Evolutionary conservation across 805 yeast genomes (phyloP).

Genomic region (Nakazawaea sp.): DNA sequence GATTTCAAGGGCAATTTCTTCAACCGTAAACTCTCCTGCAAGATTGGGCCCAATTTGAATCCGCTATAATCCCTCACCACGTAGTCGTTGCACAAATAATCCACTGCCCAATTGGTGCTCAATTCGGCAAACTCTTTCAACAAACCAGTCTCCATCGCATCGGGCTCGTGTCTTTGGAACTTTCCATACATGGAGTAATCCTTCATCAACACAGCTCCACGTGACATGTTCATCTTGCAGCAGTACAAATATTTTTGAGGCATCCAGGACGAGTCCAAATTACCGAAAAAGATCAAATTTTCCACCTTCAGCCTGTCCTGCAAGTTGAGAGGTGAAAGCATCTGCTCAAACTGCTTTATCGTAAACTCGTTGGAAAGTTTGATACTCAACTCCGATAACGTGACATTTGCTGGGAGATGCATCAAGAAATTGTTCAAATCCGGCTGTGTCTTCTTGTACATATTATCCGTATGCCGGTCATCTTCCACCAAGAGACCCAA

Average conservation of each 20-base stretch:
- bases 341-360: background rate
- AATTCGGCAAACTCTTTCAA: background rate
- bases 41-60: too few species aligned
- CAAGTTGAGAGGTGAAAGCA: too few species aligned
- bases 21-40: too few species aligned
- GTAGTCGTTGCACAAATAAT: too few species aligned
- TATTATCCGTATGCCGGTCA: background rate
- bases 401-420: background rate
- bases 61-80: too few species aligned
- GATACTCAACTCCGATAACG: background rate
- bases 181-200: slow-evolving; percentile 8
- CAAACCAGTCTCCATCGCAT: background rate
- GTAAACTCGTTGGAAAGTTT: slow-evolving; percentile 6
- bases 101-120: too few species aligned
- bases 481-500: slow-evolving; percentile 1
- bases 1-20: too few species aligned
- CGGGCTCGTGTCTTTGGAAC: background rate
- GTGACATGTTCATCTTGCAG: slow-evolving; percentile 4
- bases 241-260: background rate
- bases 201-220: slow-evolving; percentile 2
- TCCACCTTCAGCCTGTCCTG: background rate
- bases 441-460: slow-evolving; percentile 5
- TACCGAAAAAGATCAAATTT: slow-evolving; percentile 4
- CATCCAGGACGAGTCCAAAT: background rate
- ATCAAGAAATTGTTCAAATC: slow-evolving; percentile 1